Evolutionary conservation across 2,329 filamentous ascomycete species (phyloP).

Genomic region (Biscogniauxia mediterranea): DNA sequence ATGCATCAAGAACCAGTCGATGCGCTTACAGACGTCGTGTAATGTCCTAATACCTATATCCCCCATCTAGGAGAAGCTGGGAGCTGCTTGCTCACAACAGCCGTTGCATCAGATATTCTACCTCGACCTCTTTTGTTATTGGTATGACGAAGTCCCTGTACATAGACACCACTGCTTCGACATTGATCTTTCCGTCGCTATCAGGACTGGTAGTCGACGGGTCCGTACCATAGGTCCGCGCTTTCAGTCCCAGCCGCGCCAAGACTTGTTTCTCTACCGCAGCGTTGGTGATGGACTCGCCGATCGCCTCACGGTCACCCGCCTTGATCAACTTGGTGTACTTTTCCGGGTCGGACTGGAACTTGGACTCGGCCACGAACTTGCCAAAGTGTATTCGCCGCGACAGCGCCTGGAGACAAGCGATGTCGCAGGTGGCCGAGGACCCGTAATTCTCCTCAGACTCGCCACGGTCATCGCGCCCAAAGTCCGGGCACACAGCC

Average conservation of each 20-base stretch:
- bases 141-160: conserved; percentile 94
- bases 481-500: conserved; percentile 74
- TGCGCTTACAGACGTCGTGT: neutral
- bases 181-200: conserved; percentile 78
- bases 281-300: conserved; percentile 83
- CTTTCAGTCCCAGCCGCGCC: conserved; percentile 82
- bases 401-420: conserved; percentile 84
- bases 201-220: conserved; percentile 62
- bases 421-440: conserved; percentile 85
- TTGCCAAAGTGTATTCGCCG: conserved; percentile 96
- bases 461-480: conserved; percentile 77
- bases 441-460: conserved; percentile 94
- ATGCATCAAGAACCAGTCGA: neutral
- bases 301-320: conserved; percentile 77
- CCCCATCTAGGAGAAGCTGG: neutral
- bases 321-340: conserved; percentile 83
- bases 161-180: conserved; percentile 86
- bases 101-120: conserved; percentile 96
- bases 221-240: conserved; percentile 89
- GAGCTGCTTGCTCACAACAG: conserved; percentile 47
- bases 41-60: neutral
- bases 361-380: conserved; percentile 96
- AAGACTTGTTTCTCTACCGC: conserved; percentile 90
- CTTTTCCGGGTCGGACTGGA: conserved; percentile 73
- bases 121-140: conserved; percentile 95